These are phyloP conservation scores for Colletotrichum brevisporum DNA, from an alignment of 2,329 filamentous ascomycete genomes.

Conservation along the genomic window DNA sequence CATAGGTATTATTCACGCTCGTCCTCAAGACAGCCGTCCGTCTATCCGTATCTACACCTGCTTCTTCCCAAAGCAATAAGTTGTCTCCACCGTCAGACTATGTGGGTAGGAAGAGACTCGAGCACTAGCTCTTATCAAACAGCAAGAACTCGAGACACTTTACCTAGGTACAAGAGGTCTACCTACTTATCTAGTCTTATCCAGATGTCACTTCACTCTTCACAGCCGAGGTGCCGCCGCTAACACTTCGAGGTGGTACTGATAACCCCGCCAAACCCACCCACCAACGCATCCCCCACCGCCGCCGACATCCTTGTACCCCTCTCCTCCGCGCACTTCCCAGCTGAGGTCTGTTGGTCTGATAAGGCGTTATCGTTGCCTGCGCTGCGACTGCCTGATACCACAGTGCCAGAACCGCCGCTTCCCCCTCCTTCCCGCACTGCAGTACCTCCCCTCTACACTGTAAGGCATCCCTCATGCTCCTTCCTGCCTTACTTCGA, in stretches of 20 bases:
- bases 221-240: constrained; percentile 9
- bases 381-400: constrained; percentile 41
- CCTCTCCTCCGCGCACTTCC: constrained; percentile 8
- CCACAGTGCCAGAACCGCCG: constrained; percentile 42
- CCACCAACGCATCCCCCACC: constrained; percentile 12
- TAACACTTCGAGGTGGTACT: not conserved
- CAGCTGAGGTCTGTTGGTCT: constrained; percentile 26
- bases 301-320: constrained; percentile 27
- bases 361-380: constrained; percentile 48
- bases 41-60: too few relatives aligned
- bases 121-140: too few relatives aligned
- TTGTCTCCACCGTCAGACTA: too few relatives aligned
- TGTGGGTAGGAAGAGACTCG: too few relatives aligned
- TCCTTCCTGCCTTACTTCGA: constrained; percentile 20
- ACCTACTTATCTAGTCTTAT: constrained; percentile 1
- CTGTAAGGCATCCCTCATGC: not conserved
- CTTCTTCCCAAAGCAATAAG: too few relatives aligned
- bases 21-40: too few relatives aligned
- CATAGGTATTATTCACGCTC: not conserved
- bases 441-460: not conserved
- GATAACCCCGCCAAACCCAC: constrained; percentile 35
- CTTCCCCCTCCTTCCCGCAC: constrained; percentile 5
- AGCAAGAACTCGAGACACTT: too few relatives aligned
- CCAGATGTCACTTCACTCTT: not conserved
- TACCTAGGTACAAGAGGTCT: too few relatives aligned